Evolutionary conservation across 2,329 filamentous ascomycete species (phyloP).

Genomic region (Penicillium sp.): DNA sequence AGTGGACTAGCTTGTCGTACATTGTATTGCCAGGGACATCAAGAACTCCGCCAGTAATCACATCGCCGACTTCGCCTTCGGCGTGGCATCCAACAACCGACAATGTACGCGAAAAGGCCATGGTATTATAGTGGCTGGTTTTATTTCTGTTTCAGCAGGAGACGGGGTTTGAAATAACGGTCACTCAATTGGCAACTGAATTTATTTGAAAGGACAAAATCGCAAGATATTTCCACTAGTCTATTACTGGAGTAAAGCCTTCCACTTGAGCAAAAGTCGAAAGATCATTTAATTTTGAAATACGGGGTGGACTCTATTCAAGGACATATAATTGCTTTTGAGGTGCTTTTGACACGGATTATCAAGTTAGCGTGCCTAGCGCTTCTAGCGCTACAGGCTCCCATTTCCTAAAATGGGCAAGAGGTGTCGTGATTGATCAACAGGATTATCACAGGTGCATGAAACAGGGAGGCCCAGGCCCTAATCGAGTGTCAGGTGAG

Average conservation of each 20-base stretch:
- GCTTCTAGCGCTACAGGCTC: neutral
- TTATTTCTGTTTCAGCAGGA: neutral
- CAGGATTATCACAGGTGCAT: neutral
- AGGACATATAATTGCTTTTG: neutral
- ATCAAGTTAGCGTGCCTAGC: neutral
- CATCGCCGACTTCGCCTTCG: constrained; percentile 47
- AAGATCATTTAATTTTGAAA: neutral
- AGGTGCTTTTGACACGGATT: neutral
- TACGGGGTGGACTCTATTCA: neutral
- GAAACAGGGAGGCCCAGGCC: neutral
- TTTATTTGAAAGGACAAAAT: neutral
- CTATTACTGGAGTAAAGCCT: neutral
- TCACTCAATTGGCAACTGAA: neutral
- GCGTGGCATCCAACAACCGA: constrained; percentile 26
- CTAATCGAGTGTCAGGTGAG: neutral
- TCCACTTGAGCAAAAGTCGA: neutral
- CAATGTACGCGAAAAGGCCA: constrained; percentile 23
- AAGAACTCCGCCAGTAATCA: constrained; percentile 49
- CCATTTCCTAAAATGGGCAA: neutral
- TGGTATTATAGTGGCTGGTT: neutral
- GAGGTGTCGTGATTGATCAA: neutral
- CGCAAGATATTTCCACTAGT: neutral
- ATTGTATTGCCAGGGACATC: constrained; percentile 46
- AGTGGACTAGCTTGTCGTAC: constrained; percentile 49
- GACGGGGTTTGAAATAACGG: no score